phyloP scores from a whole-genome alignment of 176 grass and related monocot species.

The Aegilops bicornis region DNA sequence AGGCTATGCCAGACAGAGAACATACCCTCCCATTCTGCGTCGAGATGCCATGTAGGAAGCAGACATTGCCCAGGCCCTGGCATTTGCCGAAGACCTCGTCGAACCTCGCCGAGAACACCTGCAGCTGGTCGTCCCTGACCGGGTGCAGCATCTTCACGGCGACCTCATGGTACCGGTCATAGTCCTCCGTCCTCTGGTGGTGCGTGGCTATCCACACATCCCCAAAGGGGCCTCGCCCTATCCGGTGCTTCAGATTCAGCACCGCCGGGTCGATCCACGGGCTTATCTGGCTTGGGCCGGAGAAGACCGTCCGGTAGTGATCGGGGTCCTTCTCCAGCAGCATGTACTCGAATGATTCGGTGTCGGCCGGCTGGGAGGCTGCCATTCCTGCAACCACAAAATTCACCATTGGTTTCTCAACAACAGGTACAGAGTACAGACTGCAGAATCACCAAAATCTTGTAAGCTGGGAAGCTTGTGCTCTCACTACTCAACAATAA shows the following conservation, averaged over 20 bases:
- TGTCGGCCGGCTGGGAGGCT: conserved; percentile 39
- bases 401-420: not conserved
- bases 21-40: conserved; percentile 84
- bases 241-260: conserved; percentile 81
- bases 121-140: conserved; percentile 84
- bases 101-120: conserved; percentile 67
- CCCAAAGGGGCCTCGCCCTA: conserved; percentile 87
- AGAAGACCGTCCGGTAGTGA: conserved; percentile 65
- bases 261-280: conserved; percentile 72
- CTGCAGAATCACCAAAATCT: not conserved
- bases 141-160: conserved; percentile 94
- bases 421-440: not conserved
- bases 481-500: not conserved
- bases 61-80: conserved; percentile 58
- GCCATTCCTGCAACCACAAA: conserved; percentile 48
- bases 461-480: not conserved
- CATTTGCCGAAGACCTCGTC: conserved; percentile 85
- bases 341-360: conserved; percentile 86
- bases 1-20: not conserved
- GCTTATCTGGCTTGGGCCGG: conserved; percentile 61
- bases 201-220: conserved; percentile 96
- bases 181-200: conserved; percentile 59
- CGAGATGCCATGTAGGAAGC: conserved; percentile 81
- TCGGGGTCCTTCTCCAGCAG: conserved; percentile 80
- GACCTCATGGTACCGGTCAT: conserved; percentile 79